Evolutionary conservation across 2,329 filamentous ascomycete species (phyloP).

Genomic region (Ophiostoma sp.): DNA sequence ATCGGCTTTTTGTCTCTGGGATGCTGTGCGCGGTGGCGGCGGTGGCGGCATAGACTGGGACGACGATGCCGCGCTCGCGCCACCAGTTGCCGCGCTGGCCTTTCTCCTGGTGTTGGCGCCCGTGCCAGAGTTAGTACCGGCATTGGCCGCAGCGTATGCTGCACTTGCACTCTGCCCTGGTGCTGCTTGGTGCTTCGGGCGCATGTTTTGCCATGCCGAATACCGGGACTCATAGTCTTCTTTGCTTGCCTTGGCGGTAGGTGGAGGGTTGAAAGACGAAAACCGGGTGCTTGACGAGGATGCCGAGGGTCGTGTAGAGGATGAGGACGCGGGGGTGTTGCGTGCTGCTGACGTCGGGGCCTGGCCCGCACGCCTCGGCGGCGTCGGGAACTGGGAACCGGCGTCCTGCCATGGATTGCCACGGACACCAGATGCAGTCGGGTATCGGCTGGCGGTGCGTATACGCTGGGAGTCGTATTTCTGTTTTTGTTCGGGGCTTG

Average conservation of each 20-base stretch:
- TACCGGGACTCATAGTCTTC: constrained; percentile 29
- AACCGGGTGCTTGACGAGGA: constrained; percentile 28
- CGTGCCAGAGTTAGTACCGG: constrained; percentile 4
- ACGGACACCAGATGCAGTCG: constrained; percentile 49
- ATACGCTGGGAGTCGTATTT: constrained; percentile 49
- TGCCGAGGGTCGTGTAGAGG: constrained; percentile 21
- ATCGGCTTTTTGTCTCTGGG: constrained; percentile 49
- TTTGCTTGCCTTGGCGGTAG: constrained; percentile 24
- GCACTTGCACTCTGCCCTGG: constrained; percentile 27
- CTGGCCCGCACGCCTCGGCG: constrained; percentile 32
- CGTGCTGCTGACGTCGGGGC: constrained; percentile 25
- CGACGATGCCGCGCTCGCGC: constrained; percentile 17
- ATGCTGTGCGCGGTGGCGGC: constrained; percentile 46
- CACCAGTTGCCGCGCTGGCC: constrained; percentile 29
- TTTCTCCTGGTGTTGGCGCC: constrained; percentile 17
- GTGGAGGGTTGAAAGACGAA: constrained; percentile 26
- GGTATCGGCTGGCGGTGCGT: constrained; percentile 37
- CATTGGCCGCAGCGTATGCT: constrained; percentile 21
- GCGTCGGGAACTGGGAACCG: constrained; percentile 45
- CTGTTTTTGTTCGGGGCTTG: constrained; percentile 45
- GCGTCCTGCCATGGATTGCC: constrained; percentile 54
- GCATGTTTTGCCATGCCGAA: constrained; percentile 37
- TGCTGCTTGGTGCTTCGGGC: constrained; percentile 21
- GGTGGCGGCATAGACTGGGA: constrained; percentile 30
- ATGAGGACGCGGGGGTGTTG: constrained; percentile 24